Evolutionary conservation across 2,329 filamentous ascomycete species (phyloP), one percentile per base, ranked within the genome.

Genomic region (Karstenula rhodostoma): DNA sequence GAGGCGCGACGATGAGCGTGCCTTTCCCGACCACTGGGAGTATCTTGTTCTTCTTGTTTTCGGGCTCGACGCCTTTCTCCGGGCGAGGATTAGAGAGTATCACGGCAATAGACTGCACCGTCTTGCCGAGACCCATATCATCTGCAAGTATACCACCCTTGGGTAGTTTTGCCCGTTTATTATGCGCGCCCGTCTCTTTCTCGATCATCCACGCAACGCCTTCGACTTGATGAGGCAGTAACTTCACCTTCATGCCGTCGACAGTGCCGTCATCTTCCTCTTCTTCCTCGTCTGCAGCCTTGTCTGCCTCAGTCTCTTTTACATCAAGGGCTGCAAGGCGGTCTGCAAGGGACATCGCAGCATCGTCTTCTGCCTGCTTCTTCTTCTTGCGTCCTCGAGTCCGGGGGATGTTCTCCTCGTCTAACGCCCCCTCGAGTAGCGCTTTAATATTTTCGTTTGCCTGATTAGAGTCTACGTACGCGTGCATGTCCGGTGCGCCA

Each of bases 91-190:
- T 97, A 57, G 86, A 90, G 40, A 99, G 84, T 44, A 99, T 90
- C 33, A 98, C 84, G 1, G 94, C 89, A 59, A 99, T 91, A 1
- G 94, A 93, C 79, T 99, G 95, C 15, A 99, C 86, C 0, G 95
- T 99, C 83, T 99, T 99, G 60, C 95, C 95, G 15, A 98, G 83
- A 67, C 94, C 94, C 94, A 98, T 96, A 75, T 99, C 95, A 72
- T 99, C 95, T 19, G 95, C 95, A 37, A 99, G 85, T 64, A 99
- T 96, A 19, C 95, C 95, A 37, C 95, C 95, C 69, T 96, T 95
- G 32, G 94, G 93, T 10, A 96, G 86, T 0, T 87, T 83, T 4
- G 86, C 87, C 60, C 91, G 92, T 68, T 90, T 90, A 80, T 95
- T 97, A 62, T 91, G 88, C 19, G 89, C 88, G 2, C 94, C 94